Evolutionary conservation across 2,329 filamentous ascomycete genomes (phyloP), one percentile per base, ranked within the genome.

Genomic region (Clonostachys byssicola): DNA sequence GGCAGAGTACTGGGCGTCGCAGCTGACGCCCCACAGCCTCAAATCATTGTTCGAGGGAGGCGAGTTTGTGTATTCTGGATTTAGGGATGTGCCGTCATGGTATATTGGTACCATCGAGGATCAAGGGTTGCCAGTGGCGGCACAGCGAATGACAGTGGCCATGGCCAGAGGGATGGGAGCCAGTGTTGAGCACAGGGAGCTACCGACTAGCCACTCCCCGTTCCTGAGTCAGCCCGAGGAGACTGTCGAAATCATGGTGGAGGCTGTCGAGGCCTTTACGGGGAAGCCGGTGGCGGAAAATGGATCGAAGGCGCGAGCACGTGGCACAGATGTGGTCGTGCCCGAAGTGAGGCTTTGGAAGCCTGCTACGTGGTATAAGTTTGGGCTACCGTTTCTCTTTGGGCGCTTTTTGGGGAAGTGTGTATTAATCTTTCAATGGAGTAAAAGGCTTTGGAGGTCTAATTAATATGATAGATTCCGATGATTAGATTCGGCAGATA

Each of bases 141-240:
- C 56, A 16, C 74, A 77, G 53, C 55, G 61, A 47, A 56, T 67
- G 52, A 44, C 56, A 34, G 62, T 72, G 0, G 59, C 66, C 2
- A 61, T 62, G 51, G 73, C 71, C 7, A 65, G 60, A 55, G 63
- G 57, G 8, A 56, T 64, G 53, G 69, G 70, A 0, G 65, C 51
- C 0, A 51, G 54, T 38, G 54, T 76, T 2, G 62, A 60, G 49
- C 55, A 66, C 23, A 52, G 67, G 5, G 70, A 76, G 58, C 48
- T 78, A 40, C 50, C 55, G 38, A 71, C 62, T n/a, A 68, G 73
- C 17, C 74, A 78, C 58, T 75, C 71, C 12, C 72, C 73, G 0
- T 73, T 78, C 57, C 48, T 79, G 54, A 77, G 74, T 54, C 59
- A 56, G 51, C 70, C 73, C 1, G 56, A 62, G 4, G 66, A 68